A percentile compares a stretch with the other conserved stretches of the same genome.
Conservation (phyloP, 805 yeast species). For the Candida maltosa region DNA sequence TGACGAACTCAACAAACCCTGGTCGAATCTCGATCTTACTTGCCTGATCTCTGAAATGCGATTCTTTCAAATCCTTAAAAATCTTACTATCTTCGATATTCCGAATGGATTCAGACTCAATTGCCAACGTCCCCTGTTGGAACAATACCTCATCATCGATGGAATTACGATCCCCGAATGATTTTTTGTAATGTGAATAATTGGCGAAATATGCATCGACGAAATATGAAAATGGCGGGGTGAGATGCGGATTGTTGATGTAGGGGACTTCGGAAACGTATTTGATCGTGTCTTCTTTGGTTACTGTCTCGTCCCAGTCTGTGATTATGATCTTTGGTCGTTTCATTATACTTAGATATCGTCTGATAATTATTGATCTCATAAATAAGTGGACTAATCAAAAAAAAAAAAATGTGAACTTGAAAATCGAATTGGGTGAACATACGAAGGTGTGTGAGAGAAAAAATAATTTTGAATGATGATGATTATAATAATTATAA, state of each 20-base stretch:
- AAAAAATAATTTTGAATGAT: no score
- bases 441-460: no score
- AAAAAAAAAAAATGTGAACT: no score
- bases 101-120: conserved; percentile 48
- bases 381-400: no score
- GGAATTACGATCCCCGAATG: conserved; percentile 26
- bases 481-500: no score
- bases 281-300: conserved; percentile 51
- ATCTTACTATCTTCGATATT: conserved; percentile 35
- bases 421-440: no score
- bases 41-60: conserved; percentile 32
- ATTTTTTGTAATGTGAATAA: conserved; percentile 24
- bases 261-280: conserved; percentile 51
- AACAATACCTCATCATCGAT: conserved; percentile 41
- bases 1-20: conserved; percentile 36
- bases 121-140: conserved; percentile 41
- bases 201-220: conserved; percentile 36
- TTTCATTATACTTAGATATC: background rate
- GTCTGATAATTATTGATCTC: background rate
- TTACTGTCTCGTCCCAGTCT: conserved; percentile 71
- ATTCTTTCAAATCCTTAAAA: conserved; percentile 39
- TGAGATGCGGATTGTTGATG: conserved; percentile 28
- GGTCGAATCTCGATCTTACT: conserved; percentile 31
- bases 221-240: conserved; percentile 42
- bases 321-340: conserved; percentile 28